Percentiles rank a stretch among this genome's conserved stretches.
Evolutionary conservation across 768 basidiomycete genomes (phyloP).

Genomic region (Brasilioporus rufonigricans): DNA sequence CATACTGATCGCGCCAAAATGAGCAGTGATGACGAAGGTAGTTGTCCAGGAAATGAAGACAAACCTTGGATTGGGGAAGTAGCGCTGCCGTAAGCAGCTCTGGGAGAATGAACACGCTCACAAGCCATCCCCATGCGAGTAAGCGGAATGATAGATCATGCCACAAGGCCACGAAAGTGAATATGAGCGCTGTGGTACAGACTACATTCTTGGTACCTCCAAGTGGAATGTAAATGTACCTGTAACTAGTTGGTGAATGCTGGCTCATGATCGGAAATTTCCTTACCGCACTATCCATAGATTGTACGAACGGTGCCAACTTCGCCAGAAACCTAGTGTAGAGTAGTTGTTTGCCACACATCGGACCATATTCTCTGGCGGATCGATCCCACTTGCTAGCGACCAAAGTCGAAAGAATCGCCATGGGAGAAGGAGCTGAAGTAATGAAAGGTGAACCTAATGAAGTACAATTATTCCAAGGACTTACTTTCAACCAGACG

Average conservation of each 20-base stretch:
- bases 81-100: constrained; percentile 65
- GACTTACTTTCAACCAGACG: constrained; percentile 89
- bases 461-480: not conserved
- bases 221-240: constrained; percentile 93
- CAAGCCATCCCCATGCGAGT: constrained; percentile 95
- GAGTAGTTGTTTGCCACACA: constrained; percentile 99
- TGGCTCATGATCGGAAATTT: constrained; percentile 4
- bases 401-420: constrained; percentile 97
- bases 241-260: constrained; percentile 29
- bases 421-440: constrained; percentile 89
- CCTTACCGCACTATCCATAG: constrained; percentile 85
- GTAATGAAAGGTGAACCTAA: not conserved
- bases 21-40: not conserved
- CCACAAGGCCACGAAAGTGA: constrained; percentile 97
- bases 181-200: constrained; percentile 73
- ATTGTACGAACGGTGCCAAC: constrained; percentile 97
- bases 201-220: constrained; percentile 64
- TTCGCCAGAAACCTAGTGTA: constrained; percentile 87
- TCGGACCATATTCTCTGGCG: constrained; percentile 98
- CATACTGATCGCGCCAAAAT: constrained; percentile 51
- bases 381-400: constrained; percentile 80
- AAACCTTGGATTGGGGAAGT: constrained; percentile 64
- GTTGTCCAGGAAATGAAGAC: constrained; percentile 1
- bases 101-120: constrained; percentile 86
- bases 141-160: constrained; percentile 89